Conservation (phyloP, 495 filamentous ascomycete species). For the Talaromyces thailandensis region DNA sequence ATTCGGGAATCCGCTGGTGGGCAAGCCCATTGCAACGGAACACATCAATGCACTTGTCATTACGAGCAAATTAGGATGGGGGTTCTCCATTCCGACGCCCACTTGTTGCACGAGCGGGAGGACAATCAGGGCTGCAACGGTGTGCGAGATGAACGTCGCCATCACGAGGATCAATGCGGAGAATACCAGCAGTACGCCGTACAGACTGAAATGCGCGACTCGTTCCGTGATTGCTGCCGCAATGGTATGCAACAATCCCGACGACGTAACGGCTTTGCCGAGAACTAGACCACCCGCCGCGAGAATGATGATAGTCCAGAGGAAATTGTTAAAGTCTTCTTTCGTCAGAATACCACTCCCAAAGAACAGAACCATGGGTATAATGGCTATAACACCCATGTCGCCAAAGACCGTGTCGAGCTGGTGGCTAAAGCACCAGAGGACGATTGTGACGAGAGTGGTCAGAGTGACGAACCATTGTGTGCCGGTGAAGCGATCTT, state of each 20-base stretch:
- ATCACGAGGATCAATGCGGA: slow-evolving; percentile 79
- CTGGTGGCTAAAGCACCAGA: slow-evolving; percentile 91
- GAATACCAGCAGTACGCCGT: slow-evolving; percentile 82
- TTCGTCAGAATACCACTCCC: slow-evolving; percentile 96
- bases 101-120: slow-evolving; percentile 83
- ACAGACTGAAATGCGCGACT: slow-evolving; percentile 74
- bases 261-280: slow-evolving; percentile 89
- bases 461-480: slow-evolving; percentile 89
- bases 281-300: slow-evolving; percentile 89
- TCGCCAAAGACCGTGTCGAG: slow-evolving; percentile 84
- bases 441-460: slow-evolving; percentile 75
- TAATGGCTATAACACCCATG: slow-evolving; percentile 97
- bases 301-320: slow-evolving; percentile 99
- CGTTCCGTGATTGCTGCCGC: slow-evolving; percentile 61
- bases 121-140: slow-evolving; percentile 91
- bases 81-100: slow-evolving; percentile 72
- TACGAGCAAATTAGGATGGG: slow-evolving; percentile 89
- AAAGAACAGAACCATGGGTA: slow-evolving; percentile 93
- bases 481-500: slow-evolving; percentile 76
- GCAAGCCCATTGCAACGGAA: slow-evolving; percentile 75
- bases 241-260: slow-evolving; percentile 85
- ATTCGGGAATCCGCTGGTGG: slow-evolving; percentile 94
- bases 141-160: slow-evolving; percentile 97
- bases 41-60: slow-evolving; percentile 72
- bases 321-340: slow-evolving; percentile 99